Evolutionary conservation across 176 grass and related monocot genomes (phyloP).

Genomic region (Aegilops bicornis): DNA sequence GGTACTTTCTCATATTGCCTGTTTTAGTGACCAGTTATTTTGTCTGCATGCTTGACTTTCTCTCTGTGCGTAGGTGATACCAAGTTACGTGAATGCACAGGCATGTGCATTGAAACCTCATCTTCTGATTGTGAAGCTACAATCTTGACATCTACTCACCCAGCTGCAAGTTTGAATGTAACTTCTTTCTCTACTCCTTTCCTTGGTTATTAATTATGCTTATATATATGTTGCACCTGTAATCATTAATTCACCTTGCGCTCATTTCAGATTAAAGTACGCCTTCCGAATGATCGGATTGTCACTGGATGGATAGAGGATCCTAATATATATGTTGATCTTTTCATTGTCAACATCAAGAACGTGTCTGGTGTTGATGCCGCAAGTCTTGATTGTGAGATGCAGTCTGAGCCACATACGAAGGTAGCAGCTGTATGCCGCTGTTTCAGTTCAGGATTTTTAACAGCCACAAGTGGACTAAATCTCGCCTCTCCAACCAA

Average conservation of each 20-base stretch:
- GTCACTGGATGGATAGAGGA: neutral
- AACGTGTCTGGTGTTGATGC: neutral
- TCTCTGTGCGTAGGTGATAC: neutral
- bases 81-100: neutral
- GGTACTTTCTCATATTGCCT: neutral
- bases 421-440: neutral
- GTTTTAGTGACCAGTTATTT: neutral
- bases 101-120: neutral
- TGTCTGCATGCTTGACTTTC: neutral
- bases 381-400: neutral
- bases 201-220: neutral
- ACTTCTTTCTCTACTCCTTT: neutral
- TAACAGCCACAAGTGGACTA: neutral
- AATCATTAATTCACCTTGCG: neutral
- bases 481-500: neutral
- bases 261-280: constrained; percentile 1
- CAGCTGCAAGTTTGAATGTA: neutral
- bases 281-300: neutral
- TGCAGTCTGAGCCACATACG: neutral
- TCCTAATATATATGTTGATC: neutral
- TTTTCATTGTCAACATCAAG: constrained; percentile 2
- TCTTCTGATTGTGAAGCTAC: neutral
- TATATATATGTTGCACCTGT: neutral
- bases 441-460: neutral
- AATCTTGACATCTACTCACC: neutral